Evolutionary conservation across 108 stramenopile genomes (phyloP), one percentile per base, ranked within the genome.

Genomic region (Skeletonema costatum): DNA sequence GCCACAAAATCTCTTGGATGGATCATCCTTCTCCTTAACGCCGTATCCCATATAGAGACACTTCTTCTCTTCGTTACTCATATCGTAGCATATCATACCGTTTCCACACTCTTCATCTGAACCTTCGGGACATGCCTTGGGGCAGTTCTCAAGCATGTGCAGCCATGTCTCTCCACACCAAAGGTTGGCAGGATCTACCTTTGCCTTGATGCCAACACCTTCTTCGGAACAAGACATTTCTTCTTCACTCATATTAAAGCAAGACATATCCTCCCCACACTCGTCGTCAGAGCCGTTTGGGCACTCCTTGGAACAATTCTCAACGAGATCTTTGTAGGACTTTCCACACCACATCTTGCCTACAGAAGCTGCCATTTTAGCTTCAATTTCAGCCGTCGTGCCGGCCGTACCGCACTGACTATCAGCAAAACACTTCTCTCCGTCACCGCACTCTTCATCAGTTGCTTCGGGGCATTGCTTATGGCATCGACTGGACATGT

Each of bases 161-260:
- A 75, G 71, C 80, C 80, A 81, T 4, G 35, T 25, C 2, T 50
- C 13, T n/a, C 80, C 80, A 64, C 80, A 81, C 80, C 80, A 81
- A 3, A 81, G 68, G 66, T 73, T 74, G 1, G 46, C 35, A 8
- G 80, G 64, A 38, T 81, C 80, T 16, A 60, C 64, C n/a, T 56
- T 51, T 11, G 58, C 58, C 32, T 60, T 74, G 46, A 81, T 81
- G 9, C 80, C 80, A 25, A 70, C 74, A 53, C 74, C 74, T 8
- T 42, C 63, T 7, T 44, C 64, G 5, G 50, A 51, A 42, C 80
- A 81, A 13, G 61, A 50, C 13, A 13, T 21, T 59, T 75, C 68
- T n/a, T 81, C 74, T 17, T 53, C 65, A 4, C 36, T 38, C 80
- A 81, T 81, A 6, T 74, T 70, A 60, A 75, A 81, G 53, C 80